Percentiles rank a stretch among this genome's conserved stretches.
Conservation (phyloP, 768 basidiomycete genomes). For the Gymnopilus dilepis region DNA sequence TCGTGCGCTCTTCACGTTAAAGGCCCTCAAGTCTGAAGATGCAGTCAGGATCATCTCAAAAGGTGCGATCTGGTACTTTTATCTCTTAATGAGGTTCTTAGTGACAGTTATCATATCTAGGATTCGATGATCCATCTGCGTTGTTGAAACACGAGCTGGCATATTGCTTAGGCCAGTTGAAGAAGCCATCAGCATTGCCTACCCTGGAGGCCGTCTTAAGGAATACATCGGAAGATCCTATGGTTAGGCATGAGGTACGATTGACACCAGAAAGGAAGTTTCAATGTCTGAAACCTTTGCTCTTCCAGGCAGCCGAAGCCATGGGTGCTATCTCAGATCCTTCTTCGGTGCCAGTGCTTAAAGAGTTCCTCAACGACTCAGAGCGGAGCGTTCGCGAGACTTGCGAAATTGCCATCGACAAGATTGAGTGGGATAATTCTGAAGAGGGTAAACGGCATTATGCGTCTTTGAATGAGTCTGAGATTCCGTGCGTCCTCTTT, state of each 20-base stretch:
- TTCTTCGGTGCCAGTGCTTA: slow-evolving; percentile 69
- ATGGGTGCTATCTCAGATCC: slow-evolving; percentile 89
- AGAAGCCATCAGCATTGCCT: slow-evolving; percentile 72
- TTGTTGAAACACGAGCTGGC: slow-evolving; percentile 97
- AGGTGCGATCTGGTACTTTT: slow-evolving; percentile 48
- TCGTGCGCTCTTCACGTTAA: slow-evolving; percentile 90
- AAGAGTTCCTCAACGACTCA: slow-evolving; percentile 72
- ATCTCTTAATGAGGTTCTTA: slow-evolving; percentile 6
- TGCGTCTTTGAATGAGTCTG: slow-evolving; percentile 33
- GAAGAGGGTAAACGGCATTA: slow-evolving; percentile 66
- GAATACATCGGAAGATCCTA: slow-evolving; percentile 78
- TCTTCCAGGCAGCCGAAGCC: slow-evolving; percentile 89
- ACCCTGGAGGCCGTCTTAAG: slow-evolving; percentile 78
- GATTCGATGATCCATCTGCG: slow-evolving; percentile 85
- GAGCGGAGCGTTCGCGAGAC: slow-evolving; percentile 88
- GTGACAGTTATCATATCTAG: slow-evolving; percentile 42
- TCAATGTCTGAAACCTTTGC: slow-evolving; percentile 17
- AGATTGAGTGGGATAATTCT: slow-evolving; percentile 91
- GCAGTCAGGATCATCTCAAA: slow-evolving; percentile 86
- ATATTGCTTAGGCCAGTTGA: slow-evolving; percentile 95
- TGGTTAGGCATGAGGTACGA: slow-evolving; percentile 96
- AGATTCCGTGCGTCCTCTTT: slow-evolving; percentile 43
- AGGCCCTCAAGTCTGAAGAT: slow-evolving; percentile 77
- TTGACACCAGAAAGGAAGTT: not conserved
- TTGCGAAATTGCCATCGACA: slow-evolving; percentile 95